phyloP scores from a whole-genome alignment of 2,329 filamentous ascomycete species.

The Zasmidium cellare region DNA sequence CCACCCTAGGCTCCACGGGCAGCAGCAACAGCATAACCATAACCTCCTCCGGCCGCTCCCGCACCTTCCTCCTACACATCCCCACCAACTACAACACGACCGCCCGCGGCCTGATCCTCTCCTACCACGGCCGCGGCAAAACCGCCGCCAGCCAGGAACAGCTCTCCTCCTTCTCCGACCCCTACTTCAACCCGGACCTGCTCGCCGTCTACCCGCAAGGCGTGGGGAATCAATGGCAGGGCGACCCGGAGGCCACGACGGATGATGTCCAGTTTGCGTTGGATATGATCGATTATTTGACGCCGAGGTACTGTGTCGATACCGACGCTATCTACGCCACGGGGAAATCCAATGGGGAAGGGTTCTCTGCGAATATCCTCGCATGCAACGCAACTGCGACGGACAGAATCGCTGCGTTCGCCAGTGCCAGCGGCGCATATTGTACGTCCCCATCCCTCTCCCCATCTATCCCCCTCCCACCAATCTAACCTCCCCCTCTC shows the following conservation, averaged over 20 bases:
- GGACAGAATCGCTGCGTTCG: slow-evolving; percentile 51
- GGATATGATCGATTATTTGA: slow-evolving; percentile 43
- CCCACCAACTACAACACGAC: slow-evolving; percentile 41
- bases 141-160: slow-evolving; percentile 39
- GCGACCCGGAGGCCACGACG: slow-evolving; percentile 40
- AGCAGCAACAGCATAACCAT: slow-evolving; percentile 23
- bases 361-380: slow-evolving; percentile 45
- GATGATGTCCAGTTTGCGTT: slow-evolving; percentile 48
- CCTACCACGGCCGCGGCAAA: slow-evolving; percentile 47
- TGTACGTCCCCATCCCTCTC: slow-evolving; percentile 24
- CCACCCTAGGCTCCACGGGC: slow-evolving; percentile 22
- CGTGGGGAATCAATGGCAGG: slow-evolving; percentile 40
- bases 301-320: slow-evolving; percentile 47
- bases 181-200: slow-evolving; percentile 44
- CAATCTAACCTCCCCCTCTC: not conserved
- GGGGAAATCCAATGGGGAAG: slow-evolving; percentile 58
- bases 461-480: not conserved
- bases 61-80: slow-evolving; percentile 41
- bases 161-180: slow-evolving; percentile 48
- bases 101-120: slow-evolving; percentile 46
- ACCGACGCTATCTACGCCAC: slow-evolving; percentile 43
- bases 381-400: slow-evolving; percentile 47
- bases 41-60: slow-evolving; percentile 22
- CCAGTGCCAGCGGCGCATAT: slow-evolving; percentile 47
- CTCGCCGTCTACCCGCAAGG: slow-evolving; percentile 50